These are phyloP conservation scores for Alternaria conjuncta DNA, from an alignment of 2,329 filamentous ascomycete species.

Conservation along the genomic window DNA sequence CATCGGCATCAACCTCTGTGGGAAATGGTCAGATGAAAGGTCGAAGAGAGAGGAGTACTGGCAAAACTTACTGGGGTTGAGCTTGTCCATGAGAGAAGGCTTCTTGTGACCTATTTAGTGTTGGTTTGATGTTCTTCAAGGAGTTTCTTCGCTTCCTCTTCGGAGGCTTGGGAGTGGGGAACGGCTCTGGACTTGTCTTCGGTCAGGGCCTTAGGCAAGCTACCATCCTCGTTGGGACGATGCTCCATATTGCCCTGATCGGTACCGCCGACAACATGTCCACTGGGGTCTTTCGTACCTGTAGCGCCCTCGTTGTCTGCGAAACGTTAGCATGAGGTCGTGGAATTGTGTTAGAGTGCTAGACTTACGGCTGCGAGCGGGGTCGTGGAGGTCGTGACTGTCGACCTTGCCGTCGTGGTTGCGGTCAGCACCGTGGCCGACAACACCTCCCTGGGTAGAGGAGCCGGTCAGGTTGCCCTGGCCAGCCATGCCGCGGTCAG, in stretches of 20 bases:
- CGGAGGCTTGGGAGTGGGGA: conserved; percentile 23
- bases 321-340: neutral
- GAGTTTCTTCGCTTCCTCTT: conserved; percentile 14
- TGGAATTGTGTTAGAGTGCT: too few relatives aligned
- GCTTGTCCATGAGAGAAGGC: conserved; percentile 58
- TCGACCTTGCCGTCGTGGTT: conserved; percentile 9
- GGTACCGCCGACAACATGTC: conserved; percentile 8
- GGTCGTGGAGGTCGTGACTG: conserved; percentile 5
- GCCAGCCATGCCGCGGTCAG: conserved; percentile 1
- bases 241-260: conserved; percentile 7
- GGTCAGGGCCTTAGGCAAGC: conserved; percentile 14
- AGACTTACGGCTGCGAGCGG: conserved; percentile 4
- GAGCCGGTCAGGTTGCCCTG: conserved; percentile 12
- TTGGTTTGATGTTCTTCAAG: conserved; percentile 7
- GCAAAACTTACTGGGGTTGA: conserved; percentile 56
- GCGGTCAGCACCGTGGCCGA: neutral
- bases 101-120: conserved; percentile 43
- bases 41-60: too few relatives aligned
- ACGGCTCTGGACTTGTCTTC: conserved; percentile 16
- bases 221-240: conserved; percentile 18
- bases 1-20: conserved; percentile 54
- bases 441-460: neutral
- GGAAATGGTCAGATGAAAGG: neutral
- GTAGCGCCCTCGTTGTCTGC: conserved; percentile 12
- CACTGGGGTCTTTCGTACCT: conserved; percentile 9